Evolutionary conservation across 768 basidiomycete species (phyloP), one percentile per base, ranked within the genome.

Genomic region (Royoungia palumana): DNA sequence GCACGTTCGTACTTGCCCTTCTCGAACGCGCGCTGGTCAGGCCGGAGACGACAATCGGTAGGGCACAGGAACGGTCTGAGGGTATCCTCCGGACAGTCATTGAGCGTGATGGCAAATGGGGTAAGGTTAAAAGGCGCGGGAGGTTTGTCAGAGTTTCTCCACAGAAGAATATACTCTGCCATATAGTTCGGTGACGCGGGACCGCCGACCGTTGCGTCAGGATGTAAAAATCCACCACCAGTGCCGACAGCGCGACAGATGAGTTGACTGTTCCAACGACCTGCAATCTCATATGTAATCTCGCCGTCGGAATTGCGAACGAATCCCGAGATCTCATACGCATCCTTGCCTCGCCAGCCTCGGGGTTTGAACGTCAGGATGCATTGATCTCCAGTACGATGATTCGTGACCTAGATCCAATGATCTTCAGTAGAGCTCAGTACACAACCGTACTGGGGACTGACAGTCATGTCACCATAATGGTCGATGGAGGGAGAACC

Each of bases 11-110:
- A 94, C 61, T 79, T 75, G 36, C 92, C 94, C 56, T 84, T 63
- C 74, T 98, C 94, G 65, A 98, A 97, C 21, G 94, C 93, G 22
- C 94, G 78, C 65, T 96, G 94, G 64, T 98, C 94, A 0, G 93
- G 93, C 0, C 94, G 81, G 22, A 96, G 68, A 4, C 95, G 81
- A 63, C 94, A 97, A 68, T 98, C 94, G 3, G 94, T 97, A 2
- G 91, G 89, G 24, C 85, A 84, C 2, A 98, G 56, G 64, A 80
- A 90, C 5, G 83, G 82, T 49, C 74, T 74, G 12, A 97, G 71
- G 3, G 79, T 79, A 10, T 83, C 79, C 32, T 72, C 69, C 0
- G 92, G 91, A 50, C 89, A 89, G 62, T 95, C 84, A 61, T 98
- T 98, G 51, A 96, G 73, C 0, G 92, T 91, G 53, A 96, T 81